These are phyloP conservation scores for Puya raimondii DNA, from an alignment of 176 grass and related monocot genomes.

Conservation along the genomic window DNA sequence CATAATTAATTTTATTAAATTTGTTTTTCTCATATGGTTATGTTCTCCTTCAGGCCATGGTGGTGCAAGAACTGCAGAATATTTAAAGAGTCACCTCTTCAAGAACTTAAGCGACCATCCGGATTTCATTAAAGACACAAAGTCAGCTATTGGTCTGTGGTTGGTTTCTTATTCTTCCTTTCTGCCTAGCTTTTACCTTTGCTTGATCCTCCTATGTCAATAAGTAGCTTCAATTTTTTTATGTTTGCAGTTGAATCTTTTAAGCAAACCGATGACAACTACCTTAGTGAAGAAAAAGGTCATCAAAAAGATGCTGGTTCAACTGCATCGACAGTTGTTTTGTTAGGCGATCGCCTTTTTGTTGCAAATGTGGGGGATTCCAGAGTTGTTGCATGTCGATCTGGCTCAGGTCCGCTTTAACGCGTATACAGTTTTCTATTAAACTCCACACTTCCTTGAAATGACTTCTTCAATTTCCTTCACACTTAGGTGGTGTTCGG, in stretches of 20 bases:
- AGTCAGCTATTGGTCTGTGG: slow-evolving; percentile 43
- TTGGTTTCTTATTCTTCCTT: slow-evolving; percentile 18
- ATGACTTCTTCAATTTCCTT: no score
- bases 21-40: background rate
- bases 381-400: slow-evolving; percentile 29
- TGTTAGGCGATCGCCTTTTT: slow-evolving; percentile 27
- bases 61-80: slow-evolving; percentile 27
- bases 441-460: no score
- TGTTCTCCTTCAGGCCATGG: slow-evolving; percentile 24
- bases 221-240: slow-evolving; percentile 1
- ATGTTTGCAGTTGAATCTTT: slow-evolving; percentile 28
- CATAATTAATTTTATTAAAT: background rate
- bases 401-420: slow-evolving; percentile 22
- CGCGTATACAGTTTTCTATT: background rate
- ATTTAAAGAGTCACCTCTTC: slow-evolving; percentile 32
- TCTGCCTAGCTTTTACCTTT: background rate
- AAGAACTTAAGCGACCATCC: slow-evolving; percentile 35
- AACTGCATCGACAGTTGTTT: slow-evolving; percentile 32
- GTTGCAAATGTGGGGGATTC: slow-evolving; percentile 42
- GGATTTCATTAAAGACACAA: slow-evolving; percentile 28
- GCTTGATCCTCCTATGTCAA: background rate
- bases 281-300: slow-evolving; percentile 19
- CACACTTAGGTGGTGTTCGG: no score
- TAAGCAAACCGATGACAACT: slow-evolving; percentile 30
- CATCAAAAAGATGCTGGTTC: slow-evolving; percentile 38